Conservation (phyloP, 495 filamentous ascomycete species). For the Podospora conica region DNA sequence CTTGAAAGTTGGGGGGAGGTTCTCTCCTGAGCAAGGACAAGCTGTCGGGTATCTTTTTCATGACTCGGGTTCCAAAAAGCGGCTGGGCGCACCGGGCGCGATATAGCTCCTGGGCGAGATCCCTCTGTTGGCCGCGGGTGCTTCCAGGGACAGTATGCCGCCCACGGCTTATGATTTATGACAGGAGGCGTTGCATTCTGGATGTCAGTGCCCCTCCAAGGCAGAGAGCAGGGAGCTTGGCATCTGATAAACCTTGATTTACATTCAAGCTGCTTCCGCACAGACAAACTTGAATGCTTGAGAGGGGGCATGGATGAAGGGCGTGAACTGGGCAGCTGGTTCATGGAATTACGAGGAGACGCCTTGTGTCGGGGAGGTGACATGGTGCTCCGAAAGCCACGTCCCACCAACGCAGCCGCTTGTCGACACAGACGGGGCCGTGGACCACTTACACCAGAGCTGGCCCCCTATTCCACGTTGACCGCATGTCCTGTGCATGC, state of each 20-base stretch:
- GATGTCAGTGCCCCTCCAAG: not conserved
- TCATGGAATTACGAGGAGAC: no score
- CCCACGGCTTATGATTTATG: not conserved
- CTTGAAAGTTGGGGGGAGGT: not conserved
- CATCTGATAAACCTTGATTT: not conserved
- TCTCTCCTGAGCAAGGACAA: not conserved
- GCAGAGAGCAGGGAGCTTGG: not conserved
- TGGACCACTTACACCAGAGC: not conserved
- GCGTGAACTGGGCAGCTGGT: not conserved
- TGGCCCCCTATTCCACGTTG: conserved; percentile 11
- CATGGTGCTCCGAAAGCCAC: conserved; percentile 3
- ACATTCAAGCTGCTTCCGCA: no score
- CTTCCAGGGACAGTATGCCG: not conserved
- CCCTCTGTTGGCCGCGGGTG: not conserved
- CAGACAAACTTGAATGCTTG: no score
- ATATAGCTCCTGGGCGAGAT: not conserved
- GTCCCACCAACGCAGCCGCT: conserved; percentile 6
- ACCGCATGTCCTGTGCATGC: not conserved
- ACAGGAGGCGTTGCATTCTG: not conserved
- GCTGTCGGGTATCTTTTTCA: not conserved
- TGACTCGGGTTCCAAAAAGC: not conserved
- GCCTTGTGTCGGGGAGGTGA: conserved; percentile 1
- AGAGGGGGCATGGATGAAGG: not conserved
- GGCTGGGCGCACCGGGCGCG: not conserved
- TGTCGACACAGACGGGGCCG: not conserved